These are phyloP conservation scores for Globisporangium nagaii DNA, from an alignment of 352 stramenopile species.

Conservation along the genomic window DNA sequence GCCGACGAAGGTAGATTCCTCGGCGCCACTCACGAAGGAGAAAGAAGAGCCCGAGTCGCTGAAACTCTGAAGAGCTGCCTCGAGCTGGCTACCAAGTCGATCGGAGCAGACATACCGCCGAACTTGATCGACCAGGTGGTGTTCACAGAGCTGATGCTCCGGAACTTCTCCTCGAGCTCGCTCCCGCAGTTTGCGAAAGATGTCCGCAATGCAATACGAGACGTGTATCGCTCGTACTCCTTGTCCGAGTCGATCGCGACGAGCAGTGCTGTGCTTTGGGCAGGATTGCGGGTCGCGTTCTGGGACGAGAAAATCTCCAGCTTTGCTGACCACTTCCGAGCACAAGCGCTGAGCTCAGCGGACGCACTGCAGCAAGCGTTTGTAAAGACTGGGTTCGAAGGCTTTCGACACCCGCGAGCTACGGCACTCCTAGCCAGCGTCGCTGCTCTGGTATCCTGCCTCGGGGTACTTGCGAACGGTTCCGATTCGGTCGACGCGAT, in stretches of 20 bases:
- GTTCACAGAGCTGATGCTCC: constrained; percentile 20
- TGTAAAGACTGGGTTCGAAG: background rate
- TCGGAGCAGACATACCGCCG: background rate
- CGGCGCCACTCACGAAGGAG: background rate
- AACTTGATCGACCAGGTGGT: constrained; percentile 11
- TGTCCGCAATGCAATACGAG: background rate
- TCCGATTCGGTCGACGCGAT: background rate
- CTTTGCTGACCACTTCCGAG: constrained; percentile 7
- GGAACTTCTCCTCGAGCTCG: constrained; percentile 5
- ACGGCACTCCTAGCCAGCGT: background rate
- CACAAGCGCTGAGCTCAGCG: background rate
- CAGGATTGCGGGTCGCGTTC: constrained; percentile 11
- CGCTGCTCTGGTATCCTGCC: background rate
- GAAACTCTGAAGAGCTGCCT: background rate
- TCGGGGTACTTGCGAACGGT: background rate
- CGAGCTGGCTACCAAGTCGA: background rate
- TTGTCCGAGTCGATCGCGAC: background rate
- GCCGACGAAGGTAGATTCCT: background rate
- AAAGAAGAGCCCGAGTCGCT: background rate
- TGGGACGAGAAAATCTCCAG: constrained; percentile 19
- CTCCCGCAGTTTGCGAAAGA: background rate
- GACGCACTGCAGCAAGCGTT: background rate
- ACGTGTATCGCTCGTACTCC: constrained; percentile 3
- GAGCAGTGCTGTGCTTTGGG: constrained; percentile 14
- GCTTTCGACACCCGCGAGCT: background rate